These are phyloP conservation scores for Fusarium hainanense DNA, from an alignment of 2,329 filamentous ascomycete genomes.

Conservation along the genomic window DNA sequence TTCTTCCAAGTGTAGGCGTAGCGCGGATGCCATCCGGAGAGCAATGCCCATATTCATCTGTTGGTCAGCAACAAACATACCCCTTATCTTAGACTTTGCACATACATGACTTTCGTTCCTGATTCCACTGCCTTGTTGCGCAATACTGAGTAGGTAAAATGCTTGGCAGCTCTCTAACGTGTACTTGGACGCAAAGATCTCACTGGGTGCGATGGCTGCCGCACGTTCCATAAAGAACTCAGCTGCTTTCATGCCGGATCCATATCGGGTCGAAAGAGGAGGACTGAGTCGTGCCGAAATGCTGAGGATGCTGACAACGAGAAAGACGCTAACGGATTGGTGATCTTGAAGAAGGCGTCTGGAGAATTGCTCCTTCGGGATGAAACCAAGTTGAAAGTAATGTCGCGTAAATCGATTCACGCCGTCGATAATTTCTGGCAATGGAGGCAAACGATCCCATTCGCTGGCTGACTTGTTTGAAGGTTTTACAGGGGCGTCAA, in stretches of 20 bases:
- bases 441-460: conserved; percentile 63
- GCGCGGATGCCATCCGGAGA: conserved; percentile 65
- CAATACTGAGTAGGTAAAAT: conserved; percentile 68
- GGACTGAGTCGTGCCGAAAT: conserved; percentile 67
- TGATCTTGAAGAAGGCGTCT: conserved; percentile 59
- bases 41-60: conserved; percentile 68
- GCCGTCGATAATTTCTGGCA: conserved; percentile 62
- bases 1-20: conserved; percentile 67
- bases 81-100: conserved; percentile 4
- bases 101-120: conserved; percentile 66
- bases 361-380: conserved; percentile 64
- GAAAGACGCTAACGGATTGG: conserved; percentile 63
- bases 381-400: conserved; percentile 70
- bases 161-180: conserved; percentile 67
- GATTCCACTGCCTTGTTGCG: conserved; percentile 67
- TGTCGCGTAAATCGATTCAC: conserved; percentile 64
- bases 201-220: conserved; percentile 58
- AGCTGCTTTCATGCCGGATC: conserved; percentile 62
- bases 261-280: conserved; percentile 59
- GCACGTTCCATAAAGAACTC: conserved; percentile 66
- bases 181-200: conserved; percentile 60
- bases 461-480: conserved; percentile 49
- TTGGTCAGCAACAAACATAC: conserved; percentile 1
- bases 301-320: conserved; percentile 66
- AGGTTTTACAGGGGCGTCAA: conserved; percentile 46